Evolutionary conservation across 495 filamentous ascomycete species (phyloP).

Genomic region (Entonaema liquescens): DNA sequence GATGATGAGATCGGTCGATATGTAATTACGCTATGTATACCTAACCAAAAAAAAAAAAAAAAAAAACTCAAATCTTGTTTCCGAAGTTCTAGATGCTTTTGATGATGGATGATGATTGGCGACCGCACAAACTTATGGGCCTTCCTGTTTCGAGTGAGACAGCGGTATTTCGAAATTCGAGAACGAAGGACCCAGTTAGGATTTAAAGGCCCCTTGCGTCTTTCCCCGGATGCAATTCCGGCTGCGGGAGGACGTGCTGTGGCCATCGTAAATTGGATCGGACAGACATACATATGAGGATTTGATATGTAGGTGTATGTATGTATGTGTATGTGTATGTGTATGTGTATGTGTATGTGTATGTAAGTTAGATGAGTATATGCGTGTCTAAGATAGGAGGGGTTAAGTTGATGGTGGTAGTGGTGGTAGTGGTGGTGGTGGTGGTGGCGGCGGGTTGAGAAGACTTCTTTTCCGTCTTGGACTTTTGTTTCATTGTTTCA

Average conservation of each 20-base stretch:
- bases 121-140: background rate
- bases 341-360: background rate
- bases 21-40: constrained; percentile 10
- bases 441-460: no score
- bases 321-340: background rate
- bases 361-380: constrained; percentile 12
- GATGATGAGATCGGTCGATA: constrained; percentile 28
- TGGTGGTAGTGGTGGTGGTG: no score
- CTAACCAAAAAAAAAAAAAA: background rate
- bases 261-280: constrained; percentile 20
- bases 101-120: background rate
- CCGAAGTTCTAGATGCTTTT: background rate
- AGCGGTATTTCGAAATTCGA: constrained; percentile 29
- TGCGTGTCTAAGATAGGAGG: constrained; percentile 15
- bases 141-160: constrained; percentile 36
- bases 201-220: constrained; percentile 24
- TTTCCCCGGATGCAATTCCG: constrained; percentile 29
- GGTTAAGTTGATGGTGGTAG: background rate
- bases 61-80: constrained; percentile 4
- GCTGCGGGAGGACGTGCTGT: constrained; percentile 27
- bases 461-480: constrained; percentile 9
- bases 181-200: constrained; percentile 22
- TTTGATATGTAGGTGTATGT: no score
- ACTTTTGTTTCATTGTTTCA: constrained; percentile 39
- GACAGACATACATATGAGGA: no score